These are phyloP conservation scores for Wickerhamiella sergipiensis DNA, from an alignment of 805 yeast species.

Conservation along the genomic window DNA sequence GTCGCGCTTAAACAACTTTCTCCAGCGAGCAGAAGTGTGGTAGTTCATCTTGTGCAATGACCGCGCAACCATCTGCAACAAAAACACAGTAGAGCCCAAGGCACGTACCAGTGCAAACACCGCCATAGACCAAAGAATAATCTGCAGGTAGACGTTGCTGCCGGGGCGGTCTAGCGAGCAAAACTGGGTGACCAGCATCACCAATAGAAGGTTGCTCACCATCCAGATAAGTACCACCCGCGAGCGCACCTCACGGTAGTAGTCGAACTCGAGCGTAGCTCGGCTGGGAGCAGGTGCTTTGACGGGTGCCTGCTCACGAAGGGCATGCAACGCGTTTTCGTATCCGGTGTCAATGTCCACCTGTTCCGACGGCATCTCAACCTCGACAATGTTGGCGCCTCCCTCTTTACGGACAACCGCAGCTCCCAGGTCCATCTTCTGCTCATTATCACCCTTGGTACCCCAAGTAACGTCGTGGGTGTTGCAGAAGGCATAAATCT, in stretches of 20 bases:
- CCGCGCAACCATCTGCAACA: slow-evolving; percentile 30
- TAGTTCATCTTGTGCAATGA: slow-evolving; percentile 17
- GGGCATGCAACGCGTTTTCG: slow-evolving; percentile 56
- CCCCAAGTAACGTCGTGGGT: slow-evolving; percentile 99
- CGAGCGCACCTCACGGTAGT: slow-evolving; percentile 88
- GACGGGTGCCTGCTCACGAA: slow-evolving; percentile 55
- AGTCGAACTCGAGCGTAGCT: slow-evolving; percentile 45
- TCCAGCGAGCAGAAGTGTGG: slow-evolving; percentile 11
- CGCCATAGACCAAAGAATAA: slow-evolving; percentile 89
- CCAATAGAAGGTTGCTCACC: slow-evolving; percentile 62
- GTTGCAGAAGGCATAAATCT: slow-evolving; percentile 93
- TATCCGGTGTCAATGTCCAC: slow-evolving; percentile 72
- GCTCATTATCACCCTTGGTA: slow-evolving; percentile 84
- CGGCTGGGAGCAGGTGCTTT: slow-evolving; percentile 32
- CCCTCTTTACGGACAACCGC: slow-evolving; percentile 73
- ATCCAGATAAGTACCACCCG: slow-evolving; percentile 94
- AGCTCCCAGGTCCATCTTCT: slow-evolving; percentile 55
- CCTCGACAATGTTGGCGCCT: slow-evolving; percentile 73
- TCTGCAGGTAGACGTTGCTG: slow-evolving; percentile 62
- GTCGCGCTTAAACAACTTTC: slow-evolving; percentile 3
- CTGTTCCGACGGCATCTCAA: slow-evolving; percentile 57
- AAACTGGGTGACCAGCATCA: slow-evolving; percentile 79
- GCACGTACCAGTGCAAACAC: slow-evolving; percentile 72
- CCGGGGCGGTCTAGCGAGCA: slow-evolving; percentile 52
- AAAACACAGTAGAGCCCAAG: slow-evolving; percentile 61